Conservation (phyloP, 148 eudicot genomes). For the Bassia scoparia region DNA sequence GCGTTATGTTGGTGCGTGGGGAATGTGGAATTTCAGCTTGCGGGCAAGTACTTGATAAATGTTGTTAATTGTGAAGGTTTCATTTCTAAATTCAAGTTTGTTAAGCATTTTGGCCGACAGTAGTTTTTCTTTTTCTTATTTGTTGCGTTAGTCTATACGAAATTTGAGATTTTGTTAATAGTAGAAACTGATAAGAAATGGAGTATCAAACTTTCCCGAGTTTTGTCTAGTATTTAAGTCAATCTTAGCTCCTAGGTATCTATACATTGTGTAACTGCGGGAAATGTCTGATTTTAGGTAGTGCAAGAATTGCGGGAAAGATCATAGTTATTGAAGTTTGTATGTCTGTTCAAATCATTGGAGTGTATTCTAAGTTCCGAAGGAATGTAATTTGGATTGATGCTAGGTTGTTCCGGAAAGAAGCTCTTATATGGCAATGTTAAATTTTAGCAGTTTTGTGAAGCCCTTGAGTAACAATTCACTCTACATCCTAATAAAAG, state of each 20-base stretch:
- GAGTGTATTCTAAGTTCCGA: background rate
- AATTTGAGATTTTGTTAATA: background rate
- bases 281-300: background rate
- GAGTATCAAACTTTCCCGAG: background rate
- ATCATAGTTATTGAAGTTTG: too few relatives aligned
- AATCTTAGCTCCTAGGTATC: background rate
- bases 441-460: background rate
- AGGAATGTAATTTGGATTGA: background rate
- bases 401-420: background rate
- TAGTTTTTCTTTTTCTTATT: background rate
- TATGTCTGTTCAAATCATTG: background rate
- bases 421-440: background rate
- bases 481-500: too few relatives aligned
- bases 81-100: background rate
- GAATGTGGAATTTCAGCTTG: background rate
- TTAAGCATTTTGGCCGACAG: background rate
- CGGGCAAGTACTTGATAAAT: conserved; percentile 17
- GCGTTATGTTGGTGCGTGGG: too few relatives aligned
- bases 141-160: background rate
- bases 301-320: conserved; percentile 17
- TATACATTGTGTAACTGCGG: background rate
- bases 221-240: background rate
- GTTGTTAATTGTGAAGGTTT: background rate
- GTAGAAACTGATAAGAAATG: background rate
- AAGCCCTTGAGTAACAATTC: too few relatives aligned